phyloP scores from a whole-genome alignment of 108 stramenopile genomes.

The Seminavis robusta region DNA sequence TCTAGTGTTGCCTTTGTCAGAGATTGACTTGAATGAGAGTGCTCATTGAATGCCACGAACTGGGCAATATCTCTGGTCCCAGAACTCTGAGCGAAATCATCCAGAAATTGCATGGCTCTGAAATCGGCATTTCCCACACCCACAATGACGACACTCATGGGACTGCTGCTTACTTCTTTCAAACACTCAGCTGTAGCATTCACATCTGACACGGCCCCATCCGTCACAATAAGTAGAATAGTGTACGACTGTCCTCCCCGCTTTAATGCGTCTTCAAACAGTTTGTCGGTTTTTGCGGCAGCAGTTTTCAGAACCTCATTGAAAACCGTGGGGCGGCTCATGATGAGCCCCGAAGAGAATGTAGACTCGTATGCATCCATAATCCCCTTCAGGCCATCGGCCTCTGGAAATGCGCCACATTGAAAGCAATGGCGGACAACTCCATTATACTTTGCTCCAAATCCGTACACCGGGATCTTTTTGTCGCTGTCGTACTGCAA shows the following conservation, averaged over 20 bases:
- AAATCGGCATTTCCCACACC: slow-evolving; percentile 83
- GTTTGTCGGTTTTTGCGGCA: slow-evolving; percentile 47
- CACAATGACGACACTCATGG: slow-evolving; percentile 77
- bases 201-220: slow-evolving; percentile 81
- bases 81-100: slow-evolving; percentile 30
- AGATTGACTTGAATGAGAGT: slow-evolving; percentile 22
- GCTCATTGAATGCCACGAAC: slow-evolving; percentile 59
- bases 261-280: slow-evolving; percentile 28
- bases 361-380: slow-evolving; percentile 61
- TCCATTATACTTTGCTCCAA: slow-evolving; percentile 88
- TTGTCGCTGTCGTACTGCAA: slow-evolving; percentile 82
- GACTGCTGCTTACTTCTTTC: slow-evolving; percentile 39
- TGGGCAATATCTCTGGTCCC: slow-evolving; percentile 70
- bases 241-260: slow-evolving; percentile 58
- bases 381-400: slow-evolving; percentile 69
- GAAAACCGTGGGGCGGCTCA: slow-evolving; percentile 84
- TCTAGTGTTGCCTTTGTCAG: slow-evolving; percentile 48
- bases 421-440: slow-evolving; percentile 74
- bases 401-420: slow-evolving; percentile 48
- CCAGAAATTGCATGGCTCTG: slow-evolving; percentile 66
- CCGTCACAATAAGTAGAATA: slow-evolving; percentile 83
- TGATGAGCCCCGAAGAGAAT: slow-evolving; percentile 56
- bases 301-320: slow-evolving; percentile 74
- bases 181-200: slow-evolving; percentile 55
- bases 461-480: slow-evolving; percentile 81